These are phyloP conservation scores for Plasmodium knowlesi DNA, from an alignment of 169 alveolate species.

Conservation along the genomic window DNA sequence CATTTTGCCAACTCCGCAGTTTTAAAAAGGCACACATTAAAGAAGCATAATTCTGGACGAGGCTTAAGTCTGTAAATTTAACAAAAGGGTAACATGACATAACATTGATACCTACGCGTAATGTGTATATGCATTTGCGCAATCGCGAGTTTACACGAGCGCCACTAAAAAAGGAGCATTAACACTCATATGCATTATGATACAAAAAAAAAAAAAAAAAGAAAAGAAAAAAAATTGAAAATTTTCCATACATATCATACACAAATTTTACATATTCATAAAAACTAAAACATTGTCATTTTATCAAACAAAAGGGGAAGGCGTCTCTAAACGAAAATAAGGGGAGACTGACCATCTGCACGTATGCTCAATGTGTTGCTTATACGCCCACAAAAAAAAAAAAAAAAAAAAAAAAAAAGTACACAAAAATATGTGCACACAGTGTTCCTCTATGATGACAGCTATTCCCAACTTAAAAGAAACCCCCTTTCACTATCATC, in stretches of 20 bases:
- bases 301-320: not conserved
- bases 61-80: not conserved
- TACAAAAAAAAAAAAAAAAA: slow-evolving; percentile 34
- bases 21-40: not conserved
- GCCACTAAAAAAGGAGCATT: not conserved
- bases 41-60: not conserved
- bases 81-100: not conserved
- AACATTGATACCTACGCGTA: not conserved
- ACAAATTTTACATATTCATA: not conserved
- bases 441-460: not conserved
- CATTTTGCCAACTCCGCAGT: not conserved
- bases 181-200: slow-evolving; percentile 3
- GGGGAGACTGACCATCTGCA: not conserved
- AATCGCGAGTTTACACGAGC: not conserved
- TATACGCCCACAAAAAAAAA: not conserved
- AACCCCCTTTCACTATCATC: not conserved
- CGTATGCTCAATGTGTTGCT: not conserved
- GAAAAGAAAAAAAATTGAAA: slow-evolving; percentile 24
- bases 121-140: not conserved
- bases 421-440: not conserved
- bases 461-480: slow-evolving; percentile 5
- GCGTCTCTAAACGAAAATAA: too few species aligned
- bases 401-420: not conserved
- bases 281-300: not conserved
- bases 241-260: slow-evolving; percentile 10